phyloP scores from a whole-genome alignment of 176 grass and related monocot species.

The Elymus sibiricus region DNA sequence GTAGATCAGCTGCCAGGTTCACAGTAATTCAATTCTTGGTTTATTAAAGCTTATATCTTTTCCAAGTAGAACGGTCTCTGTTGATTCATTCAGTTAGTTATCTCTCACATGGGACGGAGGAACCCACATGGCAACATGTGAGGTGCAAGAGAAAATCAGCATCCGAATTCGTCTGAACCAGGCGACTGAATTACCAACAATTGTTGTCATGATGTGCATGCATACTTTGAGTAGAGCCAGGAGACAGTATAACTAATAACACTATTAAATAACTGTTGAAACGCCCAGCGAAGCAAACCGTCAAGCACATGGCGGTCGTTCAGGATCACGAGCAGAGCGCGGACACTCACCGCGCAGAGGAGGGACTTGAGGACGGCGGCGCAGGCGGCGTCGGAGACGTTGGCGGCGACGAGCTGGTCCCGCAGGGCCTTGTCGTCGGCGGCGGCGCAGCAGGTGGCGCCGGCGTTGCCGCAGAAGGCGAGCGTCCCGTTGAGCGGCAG shows the following conservation, averaged over 20 bases:
- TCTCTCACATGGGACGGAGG: neutral
- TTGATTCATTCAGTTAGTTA: neutral
- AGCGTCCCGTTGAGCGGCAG: slow-evolving; percentile 45
- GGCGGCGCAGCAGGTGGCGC: slow-evolving; percentile 51
- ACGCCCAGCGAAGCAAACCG: neutral
- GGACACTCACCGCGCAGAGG: slow-evolving; percentile 49
- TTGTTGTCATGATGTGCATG: too few relatives aligned
- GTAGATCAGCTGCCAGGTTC: neutral
- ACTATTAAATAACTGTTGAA: too few relatives aligned
- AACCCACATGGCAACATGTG: neutral
- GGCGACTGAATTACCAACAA: neutral
- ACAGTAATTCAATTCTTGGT: neutral
- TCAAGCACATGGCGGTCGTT: slow-evolving; percentile 15
- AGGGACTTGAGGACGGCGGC: slow-evolving; percentile 56
- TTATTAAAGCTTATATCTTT: neutral
- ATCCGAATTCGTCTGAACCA: neutral
- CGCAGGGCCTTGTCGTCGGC: slow-evolving; percentile 42
- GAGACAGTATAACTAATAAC: too few relatives aligned
- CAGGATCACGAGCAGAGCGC: neutral
- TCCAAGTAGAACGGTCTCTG: neutral
- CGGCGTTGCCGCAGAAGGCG: slow-evolving; percentile 42
- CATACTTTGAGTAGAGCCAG: too few relatives aligned
- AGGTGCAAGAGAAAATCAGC: neutral
- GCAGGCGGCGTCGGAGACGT: slow-evolving; percentile 57
- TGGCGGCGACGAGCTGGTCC: slow-evolving; percentile 49